Conservation (phyloP, 352 stramenopile genomes). For the Phytophthora palmivora region DNA sequence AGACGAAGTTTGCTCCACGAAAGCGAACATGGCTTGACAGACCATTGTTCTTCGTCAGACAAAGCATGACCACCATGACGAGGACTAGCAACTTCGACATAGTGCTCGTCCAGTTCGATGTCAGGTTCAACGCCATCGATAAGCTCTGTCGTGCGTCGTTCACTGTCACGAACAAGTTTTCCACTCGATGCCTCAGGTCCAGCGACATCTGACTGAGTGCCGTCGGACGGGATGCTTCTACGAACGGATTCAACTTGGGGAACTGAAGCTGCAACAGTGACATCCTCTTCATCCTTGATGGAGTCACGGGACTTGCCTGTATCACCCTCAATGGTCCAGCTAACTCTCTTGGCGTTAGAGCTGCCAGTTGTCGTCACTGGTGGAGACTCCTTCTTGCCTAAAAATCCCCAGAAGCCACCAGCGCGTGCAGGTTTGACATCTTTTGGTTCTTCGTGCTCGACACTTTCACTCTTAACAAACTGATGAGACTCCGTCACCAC, state of each 20-base stretch:
- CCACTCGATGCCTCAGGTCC: background rate
- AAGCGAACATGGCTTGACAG: constrained; percentile 32
- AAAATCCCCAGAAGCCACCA: constrained; percentile 28
- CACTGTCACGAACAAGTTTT: constrained; percentile 33
- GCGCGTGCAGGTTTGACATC: constrained; percentile 2
- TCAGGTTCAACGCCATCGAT: constrained; percentile 41
- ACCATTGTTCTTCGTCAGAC: constrained; percentile 9
- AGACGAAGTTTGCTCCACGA: constrained; percentile 39
- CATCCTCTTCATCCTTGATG: background rate
- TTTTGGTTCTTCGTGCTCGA: constrained; percentile 9
- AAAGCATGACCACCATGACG: constrained; percentile 4
- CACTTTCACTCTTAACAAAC: constrained; percentile 8
- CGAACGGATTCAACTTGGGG: constrained; percentile 17
- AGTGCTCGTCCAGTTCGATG: constrained; percentile 35
- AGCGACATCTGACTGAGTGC: constrained; percentile 4
- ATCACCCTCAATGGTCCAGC: constrained; percentile 6
- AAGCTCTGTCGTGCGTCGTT: constrained; percentile 40
- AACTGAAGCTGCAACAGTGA: background rate
- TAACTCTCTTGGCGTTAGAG: background rate
- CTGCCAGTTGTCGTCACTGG: no score
- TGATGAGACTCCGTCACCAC: constrained; percentile 9
- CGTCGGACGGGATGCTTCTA: constrained; percentile 15
- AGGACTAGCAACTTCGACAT: constrained; percentile 35
- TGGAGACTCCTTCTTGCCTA: constrained; percentile 22
- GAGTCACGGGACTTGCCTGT: background rate